phyloP scores from a whole-genome alignment of 1,284 basidiomycete species.

The Phlebopus sp. region DNA sequence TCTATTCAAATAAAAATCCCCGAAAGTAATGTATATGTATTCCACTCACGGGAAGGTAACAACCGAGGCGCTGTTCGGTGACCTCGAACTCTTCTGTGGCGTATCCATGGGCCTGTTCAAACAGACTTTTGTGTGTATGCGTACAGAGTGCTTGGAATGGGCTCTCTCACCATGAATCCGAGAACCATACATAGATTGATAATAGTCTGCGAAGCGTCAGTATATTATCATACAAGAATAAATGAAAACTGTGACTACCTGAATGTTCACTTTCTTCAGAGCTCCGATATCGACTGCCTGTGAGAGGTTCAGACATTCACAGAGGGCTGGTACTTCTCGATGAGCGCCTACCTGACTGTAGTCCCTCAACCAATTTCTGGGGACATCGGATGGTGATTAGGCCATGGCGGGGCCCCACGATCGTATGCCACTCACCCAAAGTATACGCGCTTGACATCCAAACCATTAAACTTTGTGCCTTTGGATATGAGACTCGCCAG shows the following conservation, averaged over 20 bases:
- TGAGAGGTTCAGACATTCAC: constrained; percentile 3
- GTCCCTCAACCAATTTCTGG: constrained; percentile 78
- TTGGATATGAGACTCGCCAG: constrained; percentile 60
- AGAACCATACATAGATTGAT: constrained; percentile 88
- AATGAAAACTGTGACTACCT: constrained; percentile 44
- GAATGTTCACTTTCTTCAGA: constrained; percentile 69
- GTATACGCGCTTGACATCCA: constrained; percentile 76
- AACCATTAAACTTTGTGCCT: constrained; percentile 67
- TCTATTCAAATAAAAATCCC: constrained; percentile 36
- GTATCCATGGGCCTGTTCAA: constrained; percentile 73
- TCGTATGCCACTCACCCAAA: constrained; percentile 55
- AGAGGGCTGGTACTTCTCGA: constrained; percentile 2
- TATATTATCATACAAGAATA: neutral
- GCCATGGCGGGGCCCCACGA: neutral
- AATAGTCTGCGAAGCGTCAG: constrained; percentile 58
- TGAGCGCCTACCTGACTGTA: constrained; percentile 61
- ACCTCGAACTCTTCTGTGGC: constrained; percentile 88
- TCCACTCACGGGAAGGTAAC: constrained; percentile 72
- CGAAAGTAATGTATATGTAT: neutral
- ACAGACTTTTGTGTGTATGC: constrained; percentile 4
- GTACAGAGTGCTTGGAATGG: constrained; percentile 4
- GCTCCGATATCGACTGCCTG: constrained; percentile 84
- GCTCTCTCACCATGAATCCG: constrained; percentile 58
- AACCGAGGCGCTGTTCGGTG: constrained; percentile 81
- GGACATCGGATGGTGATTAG: constrained; percentile 7